Evolutionary conservation across 225 moss, liverwort and hornwort species (phyloP).

Genomic region (Ulota crispa): DNA sequence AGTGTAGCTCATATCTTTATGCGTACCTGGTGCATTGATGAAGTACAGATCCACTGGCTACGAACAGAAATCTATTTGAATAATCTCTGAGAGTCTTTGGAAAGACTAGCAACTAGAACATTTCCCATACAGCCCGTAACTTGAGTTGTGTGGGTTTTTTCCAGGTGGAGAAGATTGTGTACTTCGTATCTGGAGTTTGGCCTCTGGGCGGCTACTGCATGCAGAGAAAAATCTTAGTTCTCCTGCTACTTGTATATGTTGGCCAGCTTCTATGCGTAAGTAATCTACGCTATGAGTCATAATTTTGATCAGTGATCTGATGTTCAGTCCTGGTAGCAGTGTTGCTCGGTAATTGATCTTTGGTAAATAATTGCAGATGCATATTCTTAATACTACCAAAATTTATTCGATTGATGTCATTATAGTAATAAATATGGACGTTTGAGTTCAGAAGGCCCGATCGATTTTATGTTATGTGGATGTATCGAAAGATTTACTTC

Average conservation of each 20-base stretch:
- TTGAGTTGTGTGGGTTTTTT: neutral
- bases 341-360: neutral
- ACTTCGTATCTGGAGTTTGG: conserved; percentile 82
- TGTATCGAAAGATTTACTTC: neutral
- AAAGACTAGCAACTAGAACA: neutral
- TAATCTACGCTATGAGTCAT: conserved; percentile 4
- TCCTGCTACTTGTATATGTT: conserved; percentile 58
- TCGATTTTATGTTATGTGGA: neutral
- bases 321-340: conserved; percentile 12
- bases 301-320: conserved; percentile 4
- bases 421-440: neutral
- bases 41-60: neutral
- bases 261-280: conserved; percentile 80
- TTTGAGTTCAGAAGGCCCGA: neutral
- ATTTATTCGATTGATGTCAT: neutral
- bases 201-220: conserved; percentile 63
- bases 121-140: neutral
- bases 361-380: neutral
- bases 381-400: neutral
- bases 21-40: neutral
- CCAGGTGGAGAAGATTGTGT: conserved; percentile 82
- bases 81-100: neutral
- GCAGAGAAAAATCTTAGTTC: conserved; percentile 52
- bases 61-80: neutral
- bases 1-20: conserved; percentile 2